Base-by-base conservation (phyloP, 495 filamentous ascomycete genomes). In the Aspergillus sparsus region DNA sequence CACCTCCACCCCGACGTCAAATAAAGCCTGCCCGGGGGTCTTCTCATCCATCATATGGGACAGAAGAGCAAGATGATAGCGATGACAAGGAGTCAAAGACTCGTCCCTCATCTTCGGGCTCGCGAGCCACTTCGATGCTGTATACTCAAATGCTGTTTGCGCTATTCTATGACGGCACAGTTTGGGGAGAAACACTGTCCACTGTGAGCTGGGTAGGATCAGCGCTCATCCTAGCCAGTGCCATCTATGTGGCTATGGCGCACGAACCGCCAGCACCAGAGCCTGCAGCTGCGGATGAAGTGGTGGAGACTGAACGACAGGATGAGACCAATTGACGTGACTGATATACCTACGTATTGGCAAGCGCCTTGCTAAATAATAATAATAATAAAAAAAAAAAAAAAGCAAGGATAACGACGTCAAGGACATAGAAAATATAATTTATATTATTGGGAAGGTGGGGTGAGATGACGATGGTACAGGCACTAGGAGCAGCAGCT, bases 121-220 rank as follows among this genome's bases (percentile, higher is more conserved):
- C 86, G 18, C 81, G 89, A 21, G 92, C 92, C 3, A 95, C 89
- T 6, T 91, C 88, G 18, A 96, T 97, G 91, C 78, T 91, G 5
- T 98, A 96, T 68, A 91, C 86, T 46, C 89, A 95, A 70, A 93
- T 98, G 89, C 69, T 98, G 37, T 97, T 96, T 70, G 93, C 93
- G 10, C 76, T 96, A 13, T 83, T 82, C 12, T 92, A 91, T 67
- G 93, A 98, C 68, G 84, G 85, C 57, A 74, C 88, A 50, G 75
- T 97, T 11, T 97, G 88, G 79, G 88, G 89, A 1, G 84, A 81
- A 27, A 84, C 79, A 12, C 87, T 94, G 50, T 83, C 84, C 15
- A 66, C 78, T 35, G 72, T 86, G 62, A 91, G 88, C 55, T 80
- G 92, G 58, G 69, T 82, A 1, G 93, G 93, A 7, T 91, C 89